These are phyloP conservation scores for Vitis labrusca DNA, from an alignment of 164 flowering plant genomes.

Conservation along the genomic window DNA sequence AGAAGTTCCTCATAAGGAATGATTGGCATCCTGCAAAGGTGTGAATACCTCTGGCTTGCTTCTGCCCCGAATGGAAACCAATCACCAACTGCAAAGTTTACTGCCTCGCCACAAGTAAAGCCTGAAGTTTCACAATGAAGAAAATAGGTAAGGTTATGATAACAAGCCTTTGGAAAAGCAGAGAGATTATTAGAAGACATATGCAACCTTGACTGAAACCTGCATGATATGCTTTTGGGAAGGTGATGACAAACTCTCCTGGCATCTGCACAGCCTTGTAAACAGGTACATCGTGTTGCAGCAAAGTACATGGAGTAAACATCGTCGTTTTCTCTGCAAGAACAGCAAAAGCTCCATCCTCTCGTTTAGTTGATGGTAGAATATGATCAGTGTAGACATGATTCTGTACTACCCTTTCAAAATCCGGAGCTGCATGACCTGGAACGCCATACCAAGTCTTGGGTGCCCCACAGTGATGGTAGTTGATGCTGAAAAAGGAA, in stretches of 20 bases:
- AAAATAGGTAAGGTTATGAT: too few relatives aligned
- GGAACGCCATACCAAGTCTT: conserved; percentile 34
- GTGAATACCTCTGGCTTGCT: conserved; percentile 22
- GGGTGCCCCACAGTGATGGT: conserved; percentile 34
- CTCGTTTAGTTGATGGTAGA: conserved; percentile 2
- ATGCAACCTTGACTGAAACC: conserved; percentile 31
- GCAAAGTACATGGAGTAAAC: conserved; percentile 25
- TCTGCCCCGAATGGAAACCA: conserved; percentile 32
- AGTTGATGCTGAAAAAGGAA: conserved; percentile 23
- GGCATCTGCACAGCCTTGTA: conserved; percentile 30
- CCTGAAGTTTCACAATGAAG: conserved; percentile 6
- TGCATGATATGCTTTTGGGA: conserved; percentile 37
- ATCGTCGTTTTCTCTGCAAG: conserved; percentile 31
- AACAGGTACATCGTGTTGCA: conserved; percentile 25
- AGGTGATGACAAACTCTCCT: conserved; percentile 35
- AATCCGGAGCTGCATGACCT: conserved; percentile 17
- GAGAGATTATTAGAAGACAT: too few relatives aligned
- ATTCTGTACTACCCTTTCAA: conserved; percentile 21
- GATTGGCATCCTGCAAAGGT: conserved; percentile 13
- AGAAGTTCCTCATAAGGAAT: conserved; percentile 34
- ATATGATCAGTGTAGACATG: conserved; percentile 16
- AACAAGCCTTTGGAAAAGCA: too few relatives aligned
- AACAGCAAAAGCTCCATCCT: conserved; percentile 15
- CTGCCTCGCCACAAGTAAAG: conserved; percentile 27
- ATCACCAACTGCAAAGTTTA: conserved; percentile 21